Evolutionary conservation across 768 basidiomycete species (phyloP).

Genomic region (Xerocomus spinulosus): DNA sequence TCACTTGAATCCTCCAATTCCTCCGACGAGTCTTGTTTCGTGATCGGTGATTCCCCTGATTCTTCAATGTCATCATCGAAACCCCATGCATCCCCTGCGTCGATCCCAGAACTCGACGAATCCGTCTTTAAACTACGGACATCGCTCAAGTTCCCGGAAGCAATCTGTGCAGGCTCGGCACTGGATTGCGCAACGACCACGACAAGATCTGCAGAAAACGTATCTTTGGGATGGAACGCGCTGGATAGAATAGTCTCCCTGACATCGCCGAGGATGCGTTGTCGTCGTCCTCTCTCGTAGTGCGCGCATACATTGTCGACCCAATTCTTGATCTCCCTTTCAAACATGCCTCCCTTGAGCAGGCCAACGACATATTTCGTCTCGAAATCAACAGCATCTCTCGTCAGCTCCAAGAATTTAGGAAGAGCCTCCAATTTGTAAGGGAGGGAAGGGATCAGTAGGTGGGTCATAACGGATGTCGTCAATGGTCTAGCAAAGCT

Average conservation of each 20-base stretch:
- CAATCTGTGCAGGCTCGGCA: background rate
- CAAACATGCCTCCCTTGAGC: conserved; percentile 44
- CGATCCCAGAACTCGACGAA: conserved; percentile 22
- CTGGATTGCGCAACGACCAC: background rate
- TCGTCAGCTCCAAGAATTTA: conserved; percentile 53
- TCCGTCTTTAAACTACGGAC: conserved; percentile 27
- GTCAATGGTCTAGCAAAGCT: conserved; percentile 59
- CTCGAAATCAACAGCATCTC: conserved; percentile 66
- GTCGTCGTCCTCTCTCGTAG: conserved; percentile 74
- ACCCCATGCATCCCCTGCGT: conserved; percentile 43
- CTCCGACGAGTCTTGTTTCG: conserved; percentile 16
- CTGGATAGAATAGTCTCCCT: conserved; percentile 49
- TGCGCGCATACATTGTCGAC: conserved; percentile 60
- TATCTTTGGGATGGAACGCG: conserved; percentile 15
- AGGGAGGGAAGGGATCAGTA: conserved; percentile 70
- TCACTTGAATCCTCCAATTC: conserved; percentile 43
- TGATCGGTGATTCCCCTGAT: conserved; percentile 14
- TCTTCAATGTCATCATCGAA: conserved; percentile 45
- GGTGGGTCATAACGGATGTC: conserved; percentile 54
- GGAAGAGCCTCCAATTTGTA: conserved; percentile 57
- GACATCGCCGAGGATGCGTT: conserved; percentile 58
- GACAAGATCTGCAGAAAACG: conserved; percentile 24
- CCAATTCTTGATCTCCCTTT: conserved; percentile 63
- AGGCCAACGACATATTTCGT: conserved; percentile 44
- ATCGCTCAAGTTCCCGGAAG: conserved; percentile 46